These are phyloP conservation scores for Anastatica hierochuntica DNA, from an alignment of 345 rosid genomes.

Conservation along the genomic window DNA sequence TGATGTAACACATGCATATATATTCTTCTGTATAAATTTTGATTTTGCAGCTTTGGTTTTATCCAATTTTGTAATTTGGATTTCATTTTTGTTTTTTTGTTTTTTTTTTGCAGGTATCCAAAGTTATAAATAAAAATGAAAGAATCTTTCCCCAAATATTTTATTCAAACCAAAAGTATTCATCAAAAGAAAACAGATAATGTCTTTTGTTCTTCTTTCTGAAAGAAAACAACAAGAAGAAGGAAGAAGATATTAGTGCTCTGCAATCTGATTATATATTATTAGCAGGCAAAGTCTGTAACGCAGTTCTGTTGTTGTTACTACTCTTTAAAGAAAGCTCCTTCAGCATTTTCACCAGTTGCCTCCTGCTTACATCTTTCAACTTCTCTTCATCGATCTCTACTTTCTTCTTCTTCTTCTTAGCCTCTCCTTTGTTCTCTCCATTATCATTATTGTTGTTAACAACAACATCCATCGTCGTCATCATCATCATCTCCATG, in stretches of 20 bases:
- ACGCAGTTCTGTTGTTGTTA: slow-evolving; percentile 21
- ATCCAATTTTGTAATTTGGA: too few species aligned
- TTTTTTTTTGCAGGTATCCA: not conserved
- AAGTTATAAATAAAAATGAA: too few species aligned
- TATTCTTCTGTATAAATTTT: too few species aligned
- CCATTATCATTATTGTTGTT: not conserved
- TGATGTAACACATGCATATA: too few species aligned
- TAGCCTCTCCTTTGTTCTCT: slow-evolving; percentile 30
- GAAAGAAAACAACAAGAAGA: not conserved
- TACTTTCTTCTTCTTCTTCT: slow-evolving; percentile 15
- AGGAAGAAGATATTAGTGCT: too few species aligned
- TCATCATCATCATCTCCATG: slow-evolving; percentile 13
- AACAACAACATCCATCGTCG: not conserved
- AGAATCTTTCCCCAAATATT: too few species aligned
- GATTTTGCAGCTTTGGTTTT: too few species aligned
- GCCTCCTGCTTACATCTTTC: slow-evolving; percentile 33
- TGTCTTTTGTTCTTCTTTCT: too few species aligned
- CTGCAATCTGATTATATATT: slow-evolving; percentile 17
- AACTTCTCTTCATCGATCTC: slow-evolving; percentile 18
- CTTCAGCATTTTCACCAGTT: slow-evolving; percentile 32
- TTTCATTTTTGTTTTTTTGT: too few species aligned
- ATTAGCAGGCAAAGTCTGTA: slow-evolving; percentile 18
- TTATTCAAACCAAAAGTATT: slow-evolving; percentile 5
- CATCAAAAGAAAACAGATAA: too few species aligned
- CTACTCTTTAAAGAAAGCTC: slow-evolving; percentile 11